phyloP scores from a whole-genome alignment of 495 filamentous ascomycete genomes.

The Platismatia glauca region DNA sequence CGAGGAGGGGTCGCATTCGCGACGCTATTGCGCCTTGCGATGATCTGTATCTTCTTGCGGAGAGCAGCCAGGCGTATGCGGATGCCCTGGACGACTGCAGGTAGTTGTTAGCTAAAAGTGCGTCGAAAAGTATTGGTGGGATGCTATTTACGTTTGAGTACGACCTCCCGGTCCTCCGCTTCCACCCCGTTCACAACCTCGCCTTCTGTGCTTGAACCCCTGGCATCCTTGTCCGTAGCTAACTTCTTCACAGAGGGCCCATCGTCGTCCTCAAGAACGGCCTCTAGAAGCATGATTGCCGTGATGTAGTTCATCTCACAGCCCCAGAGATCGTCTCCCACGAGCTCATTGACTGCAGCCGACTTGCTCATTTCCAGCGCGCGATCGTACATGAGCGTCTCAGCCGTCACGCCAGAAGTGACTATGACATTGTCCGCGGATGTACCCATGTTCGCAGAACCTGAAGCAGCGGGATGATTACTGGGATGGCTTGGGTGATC shows the following conservation, averaged over 20 bases:
- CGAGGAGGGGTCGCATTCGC: constrained; percentile 15
- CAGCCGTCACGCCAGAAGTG: constrained; percentile 73
- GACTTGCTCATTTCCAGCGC: constrained; percentile 92
- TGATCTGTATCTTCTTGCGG: constrained; percentile 47
- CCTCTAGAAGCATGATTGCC: constrained; percentile 87
- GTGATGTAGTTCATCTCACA: constrained; percentile 92
- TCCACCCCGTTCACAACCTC: constrained; percentile 50
- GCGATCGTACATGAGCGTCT: constrained; percentile 96
- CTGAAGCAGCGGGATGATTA: constrained; percentile 54
- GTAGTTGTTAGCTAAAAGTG: constrained; percentile 25
- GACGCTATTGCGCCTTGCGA: constrained; percentile 39
- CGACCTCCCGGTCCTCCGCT: constrained; percentile 61
- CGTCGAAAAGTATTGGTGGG: constrained; percentile 7
- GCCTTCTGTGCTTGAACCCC: constrained; percentile 35
- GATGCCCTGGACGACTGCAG: constrained; percentile 51
- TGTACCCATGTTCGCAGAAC: constrained; percentile 38
- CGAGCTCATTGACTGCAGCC: constrained; percentile 90
- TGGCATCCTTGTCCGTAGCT: constrained; percentile 34
- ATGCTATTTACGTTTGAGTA: constrained; percentile 55
- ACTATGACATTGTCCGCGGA: constrained; percentile 58
- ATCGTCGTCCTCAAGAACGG: constrained; percentile 80
- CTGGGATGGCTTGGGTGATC: constrained; percentile 80
- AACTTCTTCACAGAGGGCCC: constrained; percentile 38
- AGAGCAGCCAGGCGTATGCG: constrained; percentile 44
- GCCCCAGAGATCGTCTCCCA: constrained; percentile 76